Evolutionary conservation across 73 alveolate genomes (phyloP).

Genomic region (Paramecium sonneborni): DNA sequence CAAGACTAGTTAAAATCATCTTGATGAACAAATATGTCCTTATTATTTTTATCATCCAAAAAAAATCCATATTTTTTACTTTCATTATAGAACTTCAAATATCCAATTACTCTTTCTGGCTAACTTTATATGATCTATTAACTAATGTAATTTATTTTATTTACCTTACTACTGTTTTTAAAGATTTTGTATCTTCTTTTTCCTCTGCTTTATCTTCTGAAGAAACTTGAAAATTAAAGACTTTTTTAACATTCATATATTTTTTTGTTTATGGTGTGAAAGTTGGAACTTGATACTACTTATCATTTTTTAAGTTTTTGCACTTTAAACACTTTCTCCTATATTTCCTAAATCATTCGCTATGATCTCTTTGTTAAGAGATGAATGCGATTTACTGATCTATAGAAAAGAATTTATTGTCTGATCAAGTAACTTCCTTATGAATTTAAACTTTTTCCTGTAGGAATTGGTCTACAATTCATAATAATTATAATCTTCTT

Average conservation of each 20-base stretch:
- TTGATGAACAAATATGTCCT: conserved; percentile 72
- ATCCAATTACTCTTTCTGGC: conserved; percentile 57
- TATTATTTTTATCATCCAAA: conserved; percentile 68
- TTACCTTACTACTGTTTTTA: background rate
- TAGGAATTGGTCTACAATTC: background rate
- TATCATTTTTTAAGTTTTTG: background rate
- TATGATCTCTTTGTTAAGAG: background rate
- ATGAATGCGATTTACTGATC: background rate
- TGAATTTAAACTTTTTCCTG: conserved; percentile 31
- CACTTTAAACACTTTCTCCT: background rate
- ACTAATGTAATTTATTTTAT: background rate
- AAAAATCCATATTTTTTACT: conserved; percentile 72
- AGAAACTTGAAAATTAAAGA: background rate
- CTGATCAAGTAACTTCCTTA: background rate
- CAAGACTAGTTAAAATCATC: conserved; percentile 72
- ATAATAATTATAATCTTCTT: conserved; percentile 12
- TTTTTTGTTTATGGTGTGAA: background rate
- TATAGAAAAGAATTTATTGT: background rate
- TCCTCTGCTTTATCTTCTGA: background rate
- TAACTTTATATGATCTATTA: background rate
- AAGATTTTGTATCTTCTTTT: background rate
- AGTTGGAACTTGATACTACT: background rate
- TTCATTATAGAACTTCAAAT: conserved; percentile 76
- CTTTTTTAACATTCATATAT: background rate
- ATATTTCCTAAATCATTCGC: background rate